These are phyloP conservation scores for Monosporascus sp. DNA, from an alignment of 2,329 filamentous ascomycete species.

Conservation along the genomic window DNA sequence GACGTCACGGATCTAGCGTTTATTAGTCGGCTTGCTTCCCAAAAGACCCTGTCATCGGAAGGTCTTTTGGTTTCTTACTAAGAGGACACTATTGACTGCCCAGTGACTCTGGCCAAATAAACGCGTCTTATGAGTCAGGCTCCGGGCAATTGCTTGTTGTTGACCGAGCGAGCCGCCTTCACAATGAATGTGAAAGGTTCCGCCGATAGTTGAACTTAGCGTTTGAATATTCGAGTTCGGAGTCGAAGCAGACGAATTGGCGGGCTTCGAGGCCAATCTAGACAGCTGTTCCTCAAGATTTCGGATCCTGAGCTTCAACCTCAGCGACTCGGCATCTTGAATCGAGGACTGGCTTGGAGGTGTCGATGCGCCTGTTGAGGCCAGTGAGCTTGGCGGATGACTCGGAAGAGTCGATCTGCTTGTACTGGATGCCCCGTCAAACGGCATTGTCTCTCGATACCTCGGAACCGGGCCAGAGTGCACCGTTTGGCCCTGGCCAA, in stretches of 20 bases:
- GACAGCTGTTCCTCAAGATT: conserved; percentile 40
- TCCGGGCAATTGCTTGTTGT: conserved; percentile 30
- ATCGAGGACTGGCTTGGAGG: conserved; percentile 13
- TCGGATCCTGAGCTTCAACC: conserved; percentile 26
- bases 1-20: conserved; percentile 36
- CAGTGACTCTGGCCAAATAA: conserved; percentile 55
- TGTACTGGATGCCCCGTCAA: too few species aligned
- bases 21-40: too few species aligned
- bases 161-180: conserved; percentile 30
- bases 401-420: too few species aligned
- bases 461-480: too few species aligned
- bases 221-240: conserved; percentile 15
- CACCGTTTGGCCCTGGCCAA: too few species aligned
- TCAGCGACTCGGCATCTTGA: conserved; percentile 34
- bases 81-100: conserved; percentile 34
- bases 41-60: too few species aligned
- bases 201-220: not conserved
- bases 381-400: too few species aligned
- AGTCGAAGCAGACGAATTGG: conserved; percentile 3
- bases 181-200: conserved; percentile 34
- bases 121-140: conserved; percentile 50
- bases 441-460: too few species aligned
- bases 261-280: conserved; percentile 9
- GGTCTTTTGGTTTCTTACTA: too few species aligned
- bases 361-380: conserved; percentile 10